Evolutionary conservation across 1,284 basidiomycete genomes (phyloP).

Genomic region (Paramarasmius palmivorus): DNA sequence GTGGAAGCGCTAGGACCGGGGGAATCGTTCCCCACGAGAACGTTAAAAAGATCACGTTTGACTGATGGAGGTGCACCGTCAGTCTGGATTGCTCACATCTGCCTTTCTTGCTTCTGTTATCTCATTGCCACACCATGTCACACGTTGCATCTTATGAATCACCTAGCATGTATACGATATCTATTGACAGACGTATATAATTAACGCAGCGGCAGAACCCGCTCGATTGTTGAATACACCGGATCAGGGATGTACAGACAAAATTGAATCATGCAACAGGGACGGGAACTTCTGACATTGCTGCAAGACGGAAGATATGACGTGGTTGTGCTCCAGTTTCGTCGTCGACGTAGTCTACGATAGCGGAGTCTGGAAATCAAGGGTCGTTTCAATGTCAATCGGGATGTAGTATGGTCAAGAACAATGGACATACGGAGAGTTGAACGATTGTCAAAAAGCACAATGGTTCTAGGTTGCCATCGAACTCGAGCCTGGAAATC

Average conservation of each 20-base stretch:
- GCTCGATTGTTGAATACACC: neutral
- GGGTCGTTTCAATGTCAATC: neutral
- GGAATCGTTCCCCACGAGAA: conserved; percentile 13
- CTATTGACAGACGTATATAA: too few relatives aligned
- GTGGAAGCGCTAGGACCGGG: conserved; percentile 10
- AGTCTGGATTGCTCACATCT: too few relatives aligned
- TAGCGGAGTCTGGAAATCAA: conserved; percentile 17
- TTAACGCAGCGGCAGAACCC: too few relatives aligned
- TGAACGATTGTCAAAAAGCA: conserved; percentile 22
- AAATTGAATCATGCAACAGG: conserved; percentile 7
- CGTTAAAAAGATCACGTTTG: conserved; percentile 14
- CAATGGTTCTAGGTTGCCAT: conserved; percentile 20
- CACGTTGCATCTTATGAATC: too few relatives aligned
- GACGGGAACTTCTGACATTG: conserved; percentile 22
- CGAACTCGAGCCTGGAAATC: conserved; percentile 21
- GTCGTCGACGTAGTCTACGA: conserved; percentile 22
- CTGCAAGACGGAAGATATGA: conserved; percentile 22
- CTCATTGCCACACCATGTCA: too few relatives aligned
- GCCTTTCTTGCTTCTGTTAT: too few relatives aligned
- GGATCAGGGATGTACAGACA: neutral
- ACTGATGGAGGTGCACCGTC: too few relatives aligned
- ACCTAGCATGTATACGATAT: too few relatives aligned
- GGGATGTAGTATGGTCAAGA: neutral
- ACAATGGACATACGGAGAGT: conserved; percentile 19
- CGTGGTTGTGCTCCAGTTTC: conserved; percentile 17